Evolutionary conservation across 78 protist species (phyloP).

Genomic region (Dictyostelium firmibasis): DNA sequence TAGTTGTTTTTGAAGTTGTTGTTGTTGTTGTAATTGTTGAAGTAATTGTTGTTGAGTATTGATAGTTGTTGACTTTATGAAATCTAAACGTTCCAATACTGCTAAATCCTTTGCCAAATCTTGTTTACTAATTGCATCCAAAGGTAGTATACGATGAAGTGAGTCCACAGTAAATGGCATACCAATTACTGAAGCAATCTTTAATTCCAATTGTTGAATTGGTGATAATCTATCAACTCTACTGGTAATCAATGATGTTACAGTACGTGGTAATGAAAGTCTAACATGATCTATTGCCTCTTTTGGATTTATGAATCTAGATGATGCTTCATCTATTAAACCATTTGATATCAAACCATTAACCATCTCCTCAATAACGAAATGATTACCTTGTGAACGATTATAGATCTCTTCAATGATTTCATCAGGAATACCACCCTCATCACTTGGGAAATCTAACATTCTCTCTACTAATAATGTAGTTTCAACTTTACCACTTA

Average conservation of each 20-base stretch:
- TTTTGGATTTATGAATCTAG: neutral
- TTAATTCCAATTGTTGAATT: constrained; percentile 68
- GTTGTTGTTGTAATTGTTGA: constrained; percentile 31
- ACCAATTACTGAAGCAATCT: constrained; percentile 79
- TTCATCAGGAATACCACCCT: constrained; percentile 27
- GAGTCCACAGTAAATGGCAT: constrained; percentile 46
- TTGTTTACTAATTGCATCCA: constrained; percentile 8
- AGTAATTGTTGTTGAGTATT: constrained; percentile 17
- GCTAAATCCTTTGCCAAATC: constrained; percentile 28
- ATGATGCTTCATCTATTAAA: constrained; percentile 4
- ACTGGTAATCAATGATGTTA: constrained; percentile 72
- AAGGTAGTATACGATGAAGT: constrained; percentile 20
- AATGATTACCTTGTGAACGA: constrained; percentile 75
- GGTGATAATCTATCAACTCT: constrained; percentile 71
- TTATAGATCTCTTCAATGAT: constrained; percentile 67
- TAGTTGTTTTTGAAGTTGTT: constrained; percentile 12
- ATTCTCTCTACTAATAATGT: constrained; percentile 1
- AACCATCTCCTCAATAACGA: constrained; percentile 68
- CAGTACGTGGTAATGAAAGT: constrained; percentile 56
- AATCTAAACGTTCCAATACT: constrained; percentile 12
- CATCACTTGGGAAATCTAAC: neutral
- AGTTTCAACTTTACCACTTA: constrained; percentile 6
- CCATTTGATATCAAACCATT: constrained; percentile 27
- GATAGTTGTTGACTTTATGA: constrained; percentile 17
- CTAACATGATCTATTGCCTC: constrained; percentile 48